These are phyloP conservation scores for Trichoderma reesei DNA, from an alignment of 495 filamentous ascomycete genomes.

Conservation along the genomic window DNA sequence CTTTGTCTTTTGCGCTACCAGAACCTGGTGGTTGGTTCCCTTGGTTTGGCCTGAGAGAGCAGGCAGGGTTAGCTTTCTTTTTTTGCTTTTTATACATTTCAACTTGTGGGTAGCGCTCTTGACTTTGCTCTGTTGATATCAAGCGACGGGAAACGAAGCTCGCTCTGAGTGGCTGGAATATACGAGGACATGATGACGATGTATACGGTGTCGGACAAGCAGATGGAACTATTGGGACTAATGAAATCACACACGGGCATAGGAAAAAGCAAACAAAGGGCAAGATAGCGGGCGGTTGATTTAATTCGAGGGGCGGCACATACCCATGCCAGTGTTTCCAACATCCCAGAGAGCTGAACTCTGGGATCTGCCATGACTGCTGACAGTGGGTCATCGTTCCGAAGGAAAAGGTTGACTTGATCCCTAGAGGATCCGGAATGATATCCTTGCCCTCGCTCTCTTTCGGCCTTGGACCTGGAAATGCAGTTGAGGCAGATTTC, in stretches of 20 bases:
- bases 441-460: background rate
- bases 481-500: too few species aligned
- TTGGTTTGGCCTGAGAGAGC: background rate
- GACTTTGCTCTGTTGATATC: background rate
- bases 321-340: background rate
- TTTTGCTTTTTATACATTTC: background rate
- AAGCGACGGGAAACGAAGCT: background rate
- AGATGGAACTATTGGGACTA: background rate
- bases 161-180: background rate
- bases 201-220: background rate
- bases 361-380: background rate
- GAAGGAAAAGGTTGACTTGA: background rate
- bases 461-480: too few species aligned
- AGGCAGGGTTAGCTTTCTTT: background rate
- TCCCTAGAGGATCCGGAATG: background rate
- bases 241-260: background rate
- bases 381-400: background rate
- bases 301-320: background rate
- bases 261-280: background rate
- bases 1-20: background rate
- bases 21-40: background rate
- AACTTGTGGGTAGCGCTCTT: background rate
- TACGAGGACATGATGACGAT: conserved; percentile 2
- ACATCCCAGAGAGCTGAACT: background rate
- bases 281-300: background rate